phyloP scores from a whole-genome alignment of 2,329 filamentous ascomycete species.

The Paecilomyces variotii region DNA sequence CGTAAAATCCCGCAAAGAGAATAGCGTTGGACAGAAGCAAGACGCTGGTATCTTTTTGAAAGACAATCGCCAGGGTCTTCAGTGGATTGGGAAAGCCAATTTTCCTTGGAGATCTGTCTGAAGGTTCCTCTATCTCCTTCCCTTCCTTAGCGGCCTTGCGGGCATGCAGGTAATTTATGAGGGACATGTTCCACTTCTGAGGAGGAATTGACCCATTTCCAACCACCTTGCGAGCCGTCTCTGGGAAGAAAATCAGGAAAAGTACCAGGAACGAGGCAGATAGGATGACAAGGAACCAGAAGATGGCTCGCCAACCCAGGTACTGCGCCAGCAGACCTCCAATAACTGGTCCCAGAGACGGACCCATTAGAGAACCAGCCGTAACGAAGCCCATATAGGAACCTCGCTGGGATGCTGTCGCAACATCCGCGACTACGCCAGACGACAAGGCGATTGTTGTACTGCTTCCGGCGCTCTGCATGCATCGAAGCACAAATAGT shows the following conservation, averaged over 20 bases:
- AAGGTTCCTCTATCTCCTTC: conserved; percentile 2
- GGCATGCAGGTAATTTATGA: conserved; percentile 20
- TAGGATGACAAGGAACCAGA: conserved; percentile 45
- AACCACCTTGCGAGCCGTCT: conserved; percentile 31
- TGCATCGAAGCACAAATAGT: conserved; percentile 27
- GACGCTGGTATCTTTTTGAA: conserved; percentile 28
- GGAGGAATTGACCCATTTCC: conserved; percentile 30
- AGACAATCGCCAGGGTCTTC: conserved; percentile 24
- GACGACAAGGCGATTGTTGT: conserved; percentile 34
- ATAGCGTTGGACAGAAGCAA: conserved; percentile 31
- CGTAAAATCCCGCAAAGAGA: conserved; percentile 35
- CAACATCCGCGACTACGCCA: conserved; percentile 33
- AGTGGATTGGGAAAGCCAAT: conserved; percentile 31
- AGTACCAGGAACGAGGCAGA: conserved; percentile 29
- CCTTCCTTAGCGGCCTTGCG: conserved; percentile 11
- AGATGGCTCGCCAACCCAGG: conserved; percentile 33
- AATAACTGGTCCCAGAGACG: conserved; percentile 28
- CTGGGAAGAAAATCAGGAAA: conserved; percentile 29
- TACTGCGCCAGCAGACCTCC: conserved; percentile 28
- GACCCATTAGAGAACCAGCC: conserved; percentile 24
- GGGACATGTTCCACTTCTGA: conserved; percentile 29
- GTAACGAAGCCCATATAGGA: conserved; percentile 34
- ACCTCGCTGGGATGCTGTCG: conserved; percentile 30
- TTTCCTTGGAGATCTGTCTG: conserved; percentile 10
- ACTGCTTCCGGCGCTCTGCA: conserved; percentile 31